Conservation (phyloP, 805 yeast species). For the Cyberlindnera bimundalis region DNA sequence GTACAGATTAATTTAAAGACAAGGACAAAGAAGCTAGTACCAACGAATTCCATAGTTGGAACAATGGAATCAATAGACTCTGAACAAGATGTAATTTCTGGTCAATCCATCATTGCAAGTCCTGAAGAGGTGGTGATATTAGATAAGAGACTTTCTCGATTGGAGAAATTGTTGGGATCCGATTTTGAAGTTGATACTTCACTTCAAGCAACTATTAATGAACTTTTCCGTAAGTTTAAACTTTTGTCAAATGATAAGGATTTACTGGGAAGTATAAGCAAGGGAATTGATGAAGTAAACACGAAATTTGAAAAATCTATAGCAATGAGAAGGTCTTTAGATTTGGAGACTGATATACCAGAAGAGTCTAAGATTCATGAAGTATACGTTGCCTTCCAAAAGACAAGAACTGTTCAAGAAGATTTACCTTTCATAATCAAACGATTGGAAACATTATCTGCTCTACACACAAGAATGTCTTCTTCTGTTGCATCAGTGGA, state of each 20-base stretch:
- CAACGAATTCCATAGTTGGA: not conserved
- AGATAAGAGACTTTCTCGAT: conserved; percentile 14
- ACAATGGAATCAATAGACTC: not conserved
- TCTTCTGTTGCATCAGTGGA: conserved; percentile 21
- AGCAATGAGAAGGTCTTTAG: conserved; percentile 22
- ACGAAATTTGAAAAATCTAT: conserved; percentile 28
- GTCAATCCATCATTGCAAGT: not conserved
- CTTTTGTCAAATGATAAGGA: conserved; percentile 28
- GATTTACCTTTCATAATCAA: conserved; percentile 28
- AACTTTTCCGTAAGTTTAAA: conserved; percentile 28
- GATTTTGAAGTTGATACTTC: conserved; percentile 16
- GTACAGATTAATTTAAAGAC: conserved; percentile 17
- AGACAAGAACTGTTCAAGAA: conserved; percentile 18
- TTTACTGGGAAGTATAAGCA: conserved; percentile 20
- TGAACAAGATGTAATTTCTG: not conserved
- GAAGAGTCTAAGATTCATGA: conserved; percentile 27
- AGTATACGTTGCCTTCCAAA: conserved; percentile 21
- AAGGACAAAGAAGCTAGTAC: conserved; percentile 11
- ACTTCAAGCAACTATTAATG: conserved; percentile 28
- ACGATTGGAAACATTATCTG: conserved; percentile 27
- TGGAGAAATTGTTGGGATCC: conserved; percentile 22
- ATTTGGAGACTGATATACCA: conserved; percentile 18
- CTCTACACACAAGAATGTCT: conserved; percentile 22
- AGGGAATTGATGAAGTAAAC: conserved; percentile 25
- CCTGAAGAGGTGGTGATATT: conserved; percentile 12